These are phyloP conservation scores for Articulospora tetracladia DNA, from an alignment of 495 filamentous ascomycete species.

Conservation along the genomic window DNA sequence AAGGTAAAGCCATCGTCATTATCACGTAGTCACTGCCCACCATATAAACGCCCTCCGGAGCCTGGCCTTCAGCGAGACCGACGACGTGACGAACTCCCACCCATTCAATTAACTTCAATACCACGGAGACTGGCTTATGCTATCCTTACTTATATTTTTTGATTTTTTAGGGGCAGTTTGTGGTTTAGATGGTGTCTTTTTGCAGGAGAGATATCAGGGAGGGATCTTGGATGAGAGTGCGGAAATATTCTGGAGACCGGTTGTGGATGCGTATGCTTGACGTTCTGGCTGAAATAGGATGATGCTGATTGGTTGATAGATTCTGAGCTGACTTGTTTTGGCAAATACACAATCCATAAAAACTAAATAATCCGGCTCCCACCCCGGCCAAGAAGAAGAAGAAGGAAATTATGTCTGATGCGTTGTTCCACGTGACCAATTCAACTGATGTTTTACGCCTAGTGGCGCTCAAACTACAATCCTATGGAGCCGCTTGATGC, in stretches of 20 bases:
- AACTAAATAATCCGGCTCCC: neutral
- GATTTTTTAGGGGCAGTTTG: neutral
- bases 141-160: neutral
- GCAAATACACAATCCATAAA: too few species aligned
- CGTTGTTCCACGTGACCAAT: neutral
- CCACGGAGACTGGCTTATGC: neutral
- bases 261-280: neutral
- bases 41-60: neutral
- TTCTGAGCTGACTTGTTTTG: neutral
- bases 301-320: neutral
- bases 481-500: neutral
- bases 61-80: neutral
- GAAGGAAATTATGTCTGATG: neutral
- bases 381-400: neutral
- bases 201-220: neutral
- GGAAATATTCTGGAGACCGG: neutral
- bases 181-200: slow-evolving; percentile 1
- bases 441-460: neutral
- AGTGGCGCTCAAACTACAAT: neutral
- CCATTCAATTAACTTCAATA: neutral
- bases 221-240: neutral
- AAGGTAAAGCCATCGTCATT: slow-evolving; percentile 58
- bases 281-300: neutral
- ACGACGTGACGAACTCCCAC: neutral
- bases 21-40: neutral